phyloP scores from a whole-genome alignment of 2,329 filamentous ascomycete species.

The Nemania sp. region DNA sequence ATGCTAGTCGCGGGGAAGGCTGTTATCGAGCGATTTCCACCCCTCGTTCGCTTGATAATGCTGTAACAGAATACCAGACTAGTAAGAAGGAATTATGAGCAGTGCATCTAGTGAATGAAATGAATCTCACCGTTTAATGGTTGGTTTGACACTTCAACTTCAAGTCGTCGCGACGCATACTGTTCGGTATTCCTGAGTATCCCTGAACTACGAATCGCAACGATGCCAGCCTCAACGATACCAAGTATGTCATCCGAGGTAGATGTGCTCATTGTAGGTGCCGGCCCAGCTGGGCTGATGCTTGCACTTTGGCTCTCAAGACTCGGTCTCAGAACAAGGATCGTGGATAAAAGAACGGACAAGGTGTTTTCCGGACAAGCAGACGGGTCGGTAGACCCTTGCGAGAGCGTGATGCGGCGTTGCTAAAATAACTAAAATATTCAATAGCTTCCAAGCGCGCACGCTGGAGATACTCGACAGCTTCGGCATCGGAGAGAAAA shows the following conservation, averaged over 20 bases:
- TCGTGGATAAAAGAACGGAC: constrained; percentile 49
- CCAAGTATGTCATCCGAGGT: constrained; percentile 15
- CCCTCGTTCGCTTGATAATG: constrained; percentile 2
- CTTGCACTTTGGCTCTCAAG: constrained; percentile 48
- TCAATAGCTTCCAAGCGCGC: constrained; percentile 57
- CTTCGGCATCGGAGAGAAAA: constrained; percentile 67
- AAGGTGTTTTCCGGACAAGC: constrained; percentile 49
- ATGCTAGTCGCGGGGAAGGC: neutral
- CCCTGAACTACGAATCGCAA: no score
- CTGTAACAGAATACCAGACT: neutral
- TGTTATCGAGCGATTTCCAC: neutral
- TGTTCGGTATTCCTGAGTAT: no score
- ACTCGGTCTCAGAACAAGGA: constrained; percentile 46
- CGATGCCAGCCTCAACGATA: neutral
- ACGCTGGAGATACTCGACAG: constrained; percentile 75
- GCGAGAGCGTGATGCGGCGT: neutral
- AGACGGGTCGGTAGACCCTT: constrained; percentile 41
- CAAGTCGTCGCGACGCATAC: no score
- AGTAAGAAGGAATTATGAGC: neutral
- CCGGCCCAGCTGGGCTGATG: constrained; percentile 49
- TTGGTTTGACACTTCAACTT: no score
- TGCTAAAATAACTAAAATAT: constrained; percentile 6
- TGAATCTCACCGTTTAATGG: neutral
- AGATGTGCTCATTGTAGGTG: constrained; percentile 46
- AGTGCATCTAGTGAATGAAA: neutral